Percentiles rank a stretch among this genome's conserved stretches.
Evolutionary conservation across 2,329 filamentous ascomycete genomes (phyloP).

Genomic region (Beauveria sp.): DNA sequence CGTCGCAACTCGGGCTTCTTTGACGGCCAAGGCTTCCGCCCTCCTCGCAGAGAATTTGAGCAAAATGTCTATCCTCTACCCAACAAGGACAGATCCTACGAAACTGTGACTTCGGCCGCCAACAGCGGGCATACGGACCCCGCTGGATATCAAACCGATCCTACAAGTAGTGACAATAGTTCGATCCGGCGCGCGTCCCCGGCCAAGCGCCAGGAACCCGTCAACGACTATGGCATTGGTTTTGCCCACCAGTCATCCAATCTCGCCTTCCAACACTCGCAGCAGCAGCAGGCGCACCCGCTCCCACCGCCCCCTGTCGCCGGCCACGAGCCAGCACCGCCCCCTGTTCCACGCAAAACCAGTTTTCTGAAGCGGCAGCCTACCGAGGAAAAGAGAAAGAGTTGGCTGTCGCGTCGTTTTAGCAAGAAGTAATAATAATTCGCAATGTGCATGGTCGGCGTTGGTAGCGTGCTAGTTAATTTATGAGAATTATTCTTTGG

Average conservation of each 20-base stretch:
- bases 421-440: slow-evolving; percentile 46
- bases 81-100: slow-evolving; percentile 72
- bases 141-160: slow-evolving; percentile 76
- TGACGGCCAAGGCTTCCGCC: slow-evolving; percentile 31
- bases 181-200: slow-evolving; percentile 69
- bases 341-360: slow-evolving; percentile 23
- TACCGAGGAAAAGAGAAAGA: slow-evolving; percentile 67
- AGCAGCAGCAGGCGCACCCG: slow-evolving; percentile 11
- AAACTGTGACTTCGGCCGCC: slow-evolving; percentile 74
- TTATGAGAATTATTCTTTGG: slow-evolving; percentile 10
- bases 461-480: slow-evolving; percentile 19
- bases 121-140: slow-evolving; percentile 69
- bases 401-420: slow-evolving; percentile 80
- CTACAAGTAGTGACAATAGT: slow-evolving; percentile 82
- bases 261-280: slow-evolving; percentile 24
- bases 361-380: slow-evolving; percentile 22
- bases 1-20: slow-evolving; percentile 31
- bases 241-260: slow-evolving; percentile 38
- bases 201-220: slow-evolving; percentile 44
- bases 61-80: slow-evolving; percentile 43
- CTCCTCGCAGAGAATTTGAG: slow-evolving; percentile 6
- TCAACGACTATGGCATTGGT: slow-evolving; percentile 59
- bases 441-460: slow-evolving; percentile 20
- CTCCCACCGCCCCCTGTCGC: slow-evolving; percentile 21
- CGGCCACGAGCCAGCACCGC: slow-evolving; percentile 11